These are phyloP conservation scores for Colletotrichum sp. DNA, from an alignment of 2,329 filamentous ascomycete genomes.

Conservation along the genomic window DNA sequence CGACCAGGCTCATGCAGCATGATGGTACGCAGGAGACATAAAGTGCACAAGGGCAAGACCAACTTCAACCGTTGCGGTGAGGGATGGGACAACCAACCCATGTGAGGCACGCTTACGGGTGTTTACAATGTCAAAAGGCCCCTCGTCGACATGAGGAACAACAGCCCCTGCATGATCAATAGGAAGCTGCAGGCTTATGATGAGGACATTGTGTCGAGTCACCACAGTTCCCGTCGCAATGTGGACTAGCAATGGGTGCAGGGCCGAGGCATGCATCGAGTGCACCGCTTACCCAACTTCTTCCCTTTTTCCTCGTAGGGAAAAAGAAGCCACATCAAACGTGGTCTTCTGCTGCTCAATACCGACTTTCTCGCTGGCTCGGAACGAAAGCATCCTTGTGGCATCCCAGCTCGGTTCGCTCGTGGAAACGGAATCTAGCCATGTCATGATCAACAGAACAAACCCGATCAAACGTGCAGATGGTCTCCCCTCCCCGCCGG, in stretches of 20 bases:
- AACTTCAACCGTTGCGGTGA: neutral
- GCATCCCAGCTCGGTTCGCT: neutral
- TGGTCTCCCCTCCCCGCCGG: neutral
- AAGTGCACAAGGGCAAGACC: neutral
- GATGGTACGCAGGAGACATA: neutral
- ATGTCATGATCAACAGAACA: neutral
- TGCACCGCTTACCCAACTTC: conserved; percentile 8
- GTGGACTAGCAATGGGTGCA: neutral
- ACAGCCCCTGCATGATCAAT: conserved; percentile 6
- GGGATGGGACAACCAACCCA: neutral
- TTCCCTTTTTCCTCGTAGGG: neutral
- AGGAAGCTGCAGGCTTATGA: neutral
- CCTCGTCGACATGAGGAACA: neutral
- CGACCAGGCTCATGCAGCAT: neutral
- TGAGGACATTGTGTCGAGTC: neutral
- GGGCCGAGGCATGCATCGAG: conserved; percentile 14
- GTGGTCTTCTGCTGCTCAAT: neutral
- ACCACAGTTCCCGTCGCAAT: neutral
- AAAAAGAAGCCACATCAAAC: neutral
- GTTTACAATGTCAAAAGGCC: neutral
- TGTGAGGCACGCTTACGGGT: neutral
- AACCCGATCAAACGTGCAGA: conserved; percentile 1
- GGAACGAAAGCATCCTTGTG: neutral
- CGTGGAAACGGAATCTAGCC: neutral
- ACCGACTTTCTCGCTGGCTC: neutral